These are phyloP conservation scores for Penicillium crustosum DNA, from an alignment of 2,329 filamentous ascomycete species.

Conservation along the genomic window DNA sequence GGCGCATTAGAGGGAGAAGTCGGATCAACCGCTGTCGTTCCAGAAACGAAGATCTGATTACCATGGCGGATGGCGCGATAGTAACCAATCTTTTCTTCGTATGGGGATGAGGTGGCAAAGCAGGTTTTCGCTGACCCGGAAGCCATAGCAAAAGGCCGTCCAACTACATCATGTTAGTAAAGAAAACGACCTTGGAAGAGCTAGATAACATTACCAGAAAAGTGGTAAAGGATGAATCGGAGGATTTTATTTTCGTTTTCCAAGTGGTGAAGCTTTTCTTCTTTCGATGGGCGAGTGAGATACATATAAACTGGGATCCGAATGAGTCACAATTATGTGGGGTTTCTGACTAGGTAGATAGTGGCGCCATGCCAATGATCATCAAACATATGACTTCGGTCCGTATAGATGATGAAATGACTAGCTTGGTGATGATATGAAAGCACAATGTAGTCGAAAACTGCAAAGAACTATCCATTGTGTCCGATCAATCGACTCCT, in stretches of 20 bases:
- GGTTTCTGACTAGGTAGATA: neutral
- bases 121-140: conserved; percentile 19
- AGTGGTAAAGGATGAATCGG: too few species aligned
- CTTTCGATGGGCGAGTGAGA: too few species aligned
- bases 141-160: neutral
- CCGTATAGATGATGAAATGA: too few species aligned
- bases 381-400: too few species aligned
- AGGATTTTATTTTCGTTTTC: neutral
- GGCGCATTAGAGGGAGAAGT: conserved; percentile 28
- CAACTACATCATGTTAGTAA: neutral
- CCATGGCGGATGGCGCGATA: conserved; percentile 41
- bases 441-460: too few species aligned
- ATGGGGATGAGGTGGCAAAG: conserved; percentile 39
- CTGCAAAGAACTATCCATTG: too few species aligned
- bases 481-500: too few species aligned
- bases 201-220: neutral
- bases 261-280: neutral
- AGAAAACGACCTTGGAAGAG: neutral
- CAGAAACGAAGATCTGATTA: conserved; percentile 39
- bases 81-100: conserved; percentile 39
- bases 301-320: neutral
- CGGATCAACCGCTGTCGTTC: conserved; percentile 41
- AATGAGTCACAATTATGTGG: neutral
- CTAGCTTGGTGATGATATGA: too few species aligned
- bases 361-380: too few species aligned